Evolutionary conservation across 257 asterid genomes (phyloP).

Genomic region (Haberlea rhodopensis): DNA sequence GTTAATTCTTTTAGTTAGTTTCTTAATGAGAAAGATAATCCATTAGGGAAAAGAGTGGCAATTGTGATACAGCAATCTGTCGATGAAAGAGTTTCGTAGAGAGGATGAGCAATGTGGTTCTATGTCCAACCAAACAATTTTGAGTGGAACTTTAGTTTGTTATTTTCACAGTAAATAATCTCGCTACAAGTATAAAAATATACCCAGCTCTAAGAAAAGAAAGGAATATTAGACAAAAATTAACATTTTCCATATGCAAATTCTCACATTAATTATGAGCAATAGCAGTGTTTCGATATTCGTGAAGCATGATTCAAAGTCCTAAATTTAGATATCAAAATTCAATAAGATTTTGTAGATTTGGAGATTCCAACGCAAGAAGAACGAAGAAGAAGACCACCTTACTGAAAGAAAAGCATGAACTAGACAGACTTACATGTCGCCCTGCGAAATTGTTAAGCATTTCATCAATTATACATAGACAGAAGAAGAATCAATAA

Average conservation of each 20-base stretch:
- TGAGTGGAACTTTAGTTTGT: background rate
- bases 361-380: constrained; percentile 1
- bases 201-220: background rate
- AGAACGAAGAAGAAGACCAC: constrained; percentile 27
- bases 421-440: constrained; percentile 66
- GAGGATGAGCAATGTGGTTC: constrained; percentile 6
- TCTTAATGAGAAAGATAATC: background rate
- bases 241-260: constrained; percentile 10
- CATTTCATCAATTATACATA: constrained; percentile 22
- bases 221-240: constrained; percentile 1
- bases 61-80: background rate
- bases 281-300: constrained; percentile 9
- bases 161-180: constrained; percentile 5
- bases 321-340: background rate
- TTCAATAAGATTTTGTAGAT: background rate
- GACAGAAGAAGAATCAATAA: background rate
- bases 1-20: background rate
- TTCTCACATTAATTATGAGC: constrained; percentile 12
- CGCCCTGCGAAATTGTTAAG: constrained; percentile 66
- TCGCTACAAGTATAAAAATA: background rate
- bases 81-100: background rate
- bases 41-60: constrained; percentile 10
- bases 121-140: background rate
- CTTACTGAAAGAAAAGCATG: constrained; percentile 27
- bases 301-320: constrained; percentile 13